Evolutionary conservation across 1,284 basidiomycete genomes (phyloP), one percentile per base, ranked within the genome.

Genomic region (Melampsora americana): DNA sequence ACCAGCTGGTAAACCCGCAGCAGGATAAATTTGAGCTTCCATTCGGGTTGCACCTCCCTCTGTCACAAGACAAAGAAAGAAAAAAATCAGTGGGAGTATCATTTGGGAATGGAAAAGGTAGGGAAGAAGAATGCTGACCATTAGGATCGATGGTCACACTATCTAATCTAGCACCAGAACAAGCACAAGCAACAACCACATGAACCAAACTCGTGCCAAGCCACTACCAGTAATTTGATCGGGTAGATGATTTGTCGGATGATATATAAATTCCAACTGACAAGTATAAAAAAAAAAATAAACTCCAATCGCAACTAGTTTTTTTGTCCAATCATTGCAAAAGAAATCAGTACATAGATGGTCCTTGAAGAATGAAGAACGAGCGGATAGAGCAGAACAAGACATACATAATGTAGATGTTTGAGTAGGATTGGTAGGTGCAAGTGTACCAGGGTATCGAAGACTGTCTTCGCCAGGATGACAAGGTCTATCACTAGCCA

Each of bases 251-350:
- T 28, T 23, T 69, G 71, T 20, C 81, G 77, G 14, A 81, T 39
- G 18, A 78, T 50, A 59, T 80, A 78, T 9, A 81, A 76, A 73
- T 80, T 81, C 81, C 81, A 81, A 3, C 79, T 78, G 44, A 81
- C 78, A 11, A 78, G 73, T 32, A 80, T 81, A 18, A 79, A 79
- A 35, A 80, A n/a, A 77, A 68, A 81, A 78, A 53, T 77, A 72
- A 30, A 72, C 48, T 5, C 60, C 70, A n/a, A 72, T 64, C 30
- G 62, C 30, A 23, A 72, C 70, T 72, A 60, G 16, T 18, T 28
- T 16, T 42, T 16, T 32, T 2, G 6, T n/a, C 39, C 18, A 32
- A 39, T 11, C 14, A 11, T 46, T 20, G 46, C 5, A 20, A 61
- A n/a, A 9, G 23, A 59, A 16, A 44, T 62, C 5, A 35, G 30